Conservation (phyloP, 345 rosid species). For the Populus davidiana region DNA sequence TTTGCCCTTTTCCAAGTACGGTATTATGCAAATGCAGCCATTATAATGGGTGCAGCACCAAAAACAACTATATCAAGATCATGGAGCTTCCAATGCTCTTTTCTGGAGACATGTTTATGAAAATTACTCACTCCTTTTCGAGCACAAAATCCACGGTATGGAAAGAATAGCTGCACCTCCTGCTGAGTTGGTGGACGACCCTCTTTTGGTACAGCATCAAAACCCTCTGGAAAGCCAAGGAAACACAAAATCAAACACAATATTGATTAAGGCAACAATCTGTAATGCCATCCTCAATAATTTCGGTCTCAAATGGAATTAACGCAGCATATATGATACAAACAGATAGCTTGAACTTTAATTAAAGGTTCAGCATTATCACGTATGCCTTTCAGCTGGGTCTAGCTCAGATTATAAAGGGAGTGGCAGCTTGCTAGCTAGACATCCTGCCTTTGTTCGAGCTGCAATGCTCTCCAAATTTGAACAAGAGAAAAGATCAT, state of each 20-base stretch:
- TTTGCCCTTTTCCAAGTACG: neutral
- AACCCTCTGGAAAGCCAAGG: constrained; percentile 23
- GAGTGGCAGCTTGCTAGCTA: no score
- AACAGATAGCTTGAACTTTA: no score
- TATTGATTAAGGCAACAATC: neutral
- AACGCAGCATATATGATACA: no score
- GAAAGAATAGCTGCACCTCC: constrained; percentile 57
- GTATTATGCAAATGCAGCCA: neutral
- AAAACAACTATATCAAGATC: neutral
- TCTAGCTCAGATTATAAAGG: no score
- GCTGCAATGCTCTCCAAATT: no score
- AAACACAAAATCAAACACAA: neutral
- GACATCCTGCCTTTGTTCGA: no score
- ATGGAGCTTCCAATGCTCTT: neutral
- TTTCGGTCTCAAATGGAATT: neutral
- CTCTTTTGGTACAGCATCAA: constrained; percentile 25
- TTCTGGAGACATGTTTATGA: neutral
- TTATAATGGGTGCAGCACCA: neutral
- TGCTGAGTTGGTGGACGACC: constrained; percentile 45
- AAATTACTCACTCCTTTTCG: constrained; percentile 59
- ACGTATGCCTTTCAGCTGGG: no score
- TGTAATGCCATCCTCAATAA: neutral
- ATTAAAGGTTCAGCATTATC: no score
- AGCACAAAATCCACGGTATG: constrained; percentile 63
- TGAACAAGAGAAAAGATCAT: no score